phyloP scores from a whole-genome alignment of 345 rosid species.

The Luvunga scandens region DNA sequence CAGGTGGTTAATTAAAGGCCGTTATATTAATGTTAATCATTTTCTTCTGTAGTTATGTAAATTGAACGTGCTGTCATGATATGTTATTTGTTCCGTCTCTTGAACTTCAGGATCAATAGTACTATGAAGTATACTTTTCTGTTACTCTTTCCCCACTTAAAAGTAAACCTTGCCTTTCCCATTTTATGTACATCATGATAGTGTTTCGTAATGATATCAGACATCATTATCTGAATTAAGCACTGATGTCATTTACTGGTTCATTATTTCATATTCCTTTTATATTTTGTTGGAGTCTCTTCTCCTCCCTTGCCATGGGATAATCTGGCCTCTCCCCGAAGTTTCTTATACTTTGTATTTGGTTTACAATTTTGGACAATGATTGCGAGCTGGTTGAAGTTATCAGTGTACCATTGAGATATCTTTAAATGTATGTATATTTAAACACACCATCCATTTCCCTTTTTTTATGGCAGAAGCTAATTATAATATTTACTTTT shows the following conservation, averaged over 20 bases:
- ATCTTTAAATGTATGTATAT: not conserved
- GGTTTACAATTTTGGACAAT: not conserved
- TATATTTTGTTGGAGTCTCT: not conserved
- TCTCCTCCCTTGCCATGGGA: not conserved
- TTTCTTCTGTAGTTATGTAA: not conserved
- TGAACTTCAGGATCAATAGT: not conserved
- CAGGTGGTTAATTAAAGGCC: conserved; percentile 45
- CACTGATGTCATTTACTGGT: not conserved
- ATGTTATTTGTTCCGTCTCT: not conserved
- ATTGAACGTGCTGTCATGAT: not conserved
- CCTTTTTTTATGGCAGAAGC: not conserved
- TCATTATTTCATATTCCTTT: not conserved
- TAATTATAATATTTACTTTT: conserved; percentile 5
- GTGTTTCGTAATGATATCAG: not conserved
- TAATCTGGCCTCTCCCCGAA: not conserved
- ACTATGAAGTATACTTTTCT: not conserved
- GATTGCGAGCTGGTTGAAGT: not conserved
- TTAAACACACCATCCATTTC: not conserved
- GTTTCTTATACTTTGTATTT: not conserved
- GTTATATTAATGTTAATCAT: not conserved
- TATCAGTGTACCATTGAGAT: not conserved
- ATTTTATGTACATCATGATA: not conserved
- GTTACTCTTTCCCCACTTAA: not conserved
- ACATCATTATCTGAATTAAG: not conserved
- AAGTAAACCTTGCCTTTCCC: not conserved